These are phyloP conservation scores for Echium plantagineum DNA, from an alignment of 257 asterid species.

Conservation along the genomic window DNA sequence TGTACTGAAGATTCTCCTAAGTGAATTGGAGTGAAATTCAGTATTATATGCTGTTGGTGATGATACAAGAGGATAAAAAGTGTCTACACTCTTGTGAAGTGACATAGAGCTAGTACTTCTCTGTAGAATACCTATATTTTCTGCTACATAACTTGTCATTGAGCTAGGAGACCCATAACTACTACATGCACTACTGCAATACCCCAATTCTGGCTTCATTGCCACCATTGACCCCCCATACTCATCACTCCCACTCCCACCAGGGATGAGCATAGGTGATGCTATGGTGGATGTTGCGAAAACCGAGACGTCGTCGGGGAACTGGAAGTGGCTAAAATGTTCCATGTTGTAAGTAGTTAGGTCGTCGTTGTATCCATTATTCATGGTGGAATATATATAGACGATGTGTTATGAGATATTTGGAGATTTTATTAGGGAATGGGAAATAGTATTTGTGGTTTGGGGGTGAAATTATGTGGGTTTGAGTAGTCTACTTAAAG, in stretches of 20 bases:
- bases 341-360: constrained; percentile 22
- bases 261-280: constrained; percentile 39
- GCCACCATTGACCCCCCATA: constrained; percentile 14
- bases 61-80: constrained; percentile 26
- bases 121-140: constrained; percentile 31
- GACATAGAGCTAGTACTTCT: constrained; percentile 62
- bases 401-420: constrained; percentile 5
- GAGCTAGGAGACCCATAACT: constrained; percentile 58
- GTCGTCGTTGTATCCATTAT: constrained; percentile 31
- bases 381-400: constrained; percentile 38
- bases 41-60: constrained; percentile 29
- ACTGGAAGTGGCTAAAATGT: constrained; percentile 21
- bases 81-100: constrained; percentile 34
- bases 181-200: constrained; percentile 51
- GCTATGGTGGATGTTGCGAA: constrained; percentile 20
- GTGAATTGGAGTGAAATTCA: constrained; percentile 31
- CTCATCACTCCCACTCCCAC: too few species aligned
- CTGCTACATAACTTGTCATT: constrained; percentile 19
- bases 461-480: constrained; percentile 5
- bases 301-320: constrained; percentile 9
- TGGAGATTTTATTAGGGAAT: constrained; percentile 3
- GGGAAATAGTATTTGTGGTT: constrained; percentile 5
- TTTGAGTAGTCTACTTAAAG: constrained; percentile 28
- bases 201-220: constrained; percentile 38
- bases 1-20: constrained; percentile 46